Evolutionary conservation across 805 yeast species (phyloP).

Genomic region (Teunomyces cretensis): DNA sequence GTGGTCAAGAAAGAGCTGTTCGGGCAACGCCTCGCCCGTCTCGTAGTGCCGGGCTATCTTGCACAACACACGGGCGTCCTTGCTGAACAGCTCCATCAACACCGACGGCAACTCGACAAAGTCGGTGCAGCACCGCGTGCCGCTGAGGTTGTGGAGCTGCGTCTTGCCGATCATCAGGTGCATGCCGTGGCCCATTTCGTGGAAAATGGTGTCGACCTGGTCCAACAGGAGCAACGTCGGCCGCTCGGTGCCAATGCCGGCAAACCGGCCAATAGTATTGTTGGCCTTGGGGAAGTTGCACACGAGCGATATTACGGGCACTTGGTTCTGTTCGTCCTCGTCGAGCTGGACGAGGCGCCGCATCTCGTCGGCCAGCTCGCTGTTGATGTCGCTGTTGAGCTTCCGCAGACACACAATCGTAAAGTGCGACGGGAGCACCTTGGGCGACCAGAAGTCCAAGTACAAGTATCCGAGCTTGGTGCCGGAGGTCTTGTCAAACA

Average conservation of each 20-base stretch:
- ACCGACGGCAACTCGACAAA: slow-evolving; percentile 96
- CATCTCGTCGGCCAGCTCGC: slow-evolving; percentile 24
- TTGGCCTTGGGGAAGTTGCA: slow-evolving; percentile 67
- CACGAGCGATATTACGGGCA: slow-evolving; percentile 86
- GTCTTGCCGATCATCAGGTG: slow-evolving; percentile 97
- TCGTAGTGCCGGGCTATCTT: slow-evolving; percentile 70
- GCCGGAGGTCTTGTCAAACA: slow-evolving; percentile 55
- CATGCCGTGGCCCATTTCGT: slow-evolving; percentile 99
- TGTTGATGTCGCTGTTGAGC: slow-evolving; percentile 46
- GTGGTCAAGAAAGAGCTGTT: slow-evolving; percentile 47
- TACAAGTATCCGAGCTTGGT: slow-evolving; percentile 75
- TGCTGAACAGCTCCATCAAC: slow-evolving; percentile 91
- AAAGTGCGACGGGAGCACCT: slow-evolving; percentile 88
- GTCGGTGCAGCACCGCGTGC: slow-evolving; percentile 94
- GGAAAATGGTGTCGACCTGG: slow-evolving; percentile 93
- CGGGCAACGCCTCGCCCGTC: slow-evolving; percentile 63
- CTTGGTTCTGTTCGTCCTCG: slow-evolving; percentile 59
- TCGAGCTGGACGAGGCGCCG: slow-evolving; percentile 31
- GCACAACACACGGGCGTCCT: slow-evolving; percentile 71
- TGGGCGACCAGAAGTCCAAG: slow-evolving; percentile 80
- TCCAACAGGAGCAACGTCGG: slow-evolving; percentile 64
- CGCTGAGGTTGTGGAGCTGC: slow-evolving; percentile 83
- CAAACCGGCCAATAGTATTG: slow-evolving; percentile 29
- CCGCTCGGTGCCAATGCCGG: slow-evolving; percentile 18
- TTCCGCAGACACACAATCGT: slow-evolving; percentile 93